Evolutionary conservation across 176 grass and related monocot genomes (phyloP).

Genomic region (Puya raimondii): DNA sequence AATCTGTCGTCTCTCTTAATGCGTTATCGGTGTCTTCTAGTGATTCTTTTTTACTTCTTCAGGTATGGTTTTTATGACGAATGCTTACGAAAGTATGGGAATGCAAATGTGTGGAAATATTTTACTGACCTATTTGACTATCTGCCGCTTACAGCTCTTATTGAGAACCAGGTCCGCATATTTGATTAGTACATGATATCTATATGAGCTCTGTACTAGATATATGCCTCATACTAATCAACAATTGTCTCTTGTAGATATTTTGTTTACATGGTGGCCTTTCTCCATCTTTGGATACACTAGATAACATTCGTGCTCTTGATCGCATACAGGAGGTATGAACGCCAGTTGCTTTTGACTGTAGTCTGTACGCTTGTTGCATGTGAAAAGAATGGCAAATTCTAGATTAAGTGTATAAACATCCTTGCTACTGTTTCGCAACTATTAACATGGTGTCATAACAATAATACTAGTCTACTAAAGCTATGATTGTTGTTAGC

Average conservation of each 20-base stretch:
- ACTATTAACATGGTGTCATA: no score
- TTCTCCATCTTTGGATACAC: conserved; percentile 93
- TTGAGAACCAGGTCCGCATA: conserved; percentile 85
- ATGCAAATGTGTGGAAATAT: conserved; percentile 99
- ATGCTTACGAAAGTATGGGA: conserved; percentile 98
- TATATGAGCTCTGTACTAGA: background rate
- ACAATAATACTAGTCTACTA: no score
- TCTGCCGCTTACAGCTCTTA: conserved; percentile 94
- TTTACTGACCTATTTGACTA: conserved; percentile 99
- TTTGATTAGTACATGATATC: background rate
- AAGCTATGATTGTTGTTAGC: background rate
- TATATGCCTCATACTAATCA: conserved; percentile 1
- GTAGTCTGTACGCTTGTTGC: no score
- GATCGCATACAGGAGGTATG: conserved; percentile 95
- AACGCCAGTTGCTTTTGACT: background rate
- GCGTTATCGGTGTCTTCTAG: background rate
- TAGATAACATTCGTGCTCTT: conserved; percentile 95
- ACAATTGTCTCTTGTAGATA: conserved; percentile 28
- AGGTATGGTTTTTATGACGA: conserved; percentile 99
- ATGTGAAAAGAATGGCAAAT: no score
- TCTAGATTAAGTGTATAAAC: no score
- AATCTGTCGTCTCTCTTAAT: background rate
- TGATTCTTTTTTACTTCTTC: conserved; percentile 13
- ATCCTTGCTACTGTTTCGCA: no score
- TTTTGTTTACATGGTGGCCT: conserved; percentile 99